These are phyloP conservation scores for Pachyrhizus erosus DNA, from an alignment of 306 rosid genomes.

Conservation along the genomic window DNA sequence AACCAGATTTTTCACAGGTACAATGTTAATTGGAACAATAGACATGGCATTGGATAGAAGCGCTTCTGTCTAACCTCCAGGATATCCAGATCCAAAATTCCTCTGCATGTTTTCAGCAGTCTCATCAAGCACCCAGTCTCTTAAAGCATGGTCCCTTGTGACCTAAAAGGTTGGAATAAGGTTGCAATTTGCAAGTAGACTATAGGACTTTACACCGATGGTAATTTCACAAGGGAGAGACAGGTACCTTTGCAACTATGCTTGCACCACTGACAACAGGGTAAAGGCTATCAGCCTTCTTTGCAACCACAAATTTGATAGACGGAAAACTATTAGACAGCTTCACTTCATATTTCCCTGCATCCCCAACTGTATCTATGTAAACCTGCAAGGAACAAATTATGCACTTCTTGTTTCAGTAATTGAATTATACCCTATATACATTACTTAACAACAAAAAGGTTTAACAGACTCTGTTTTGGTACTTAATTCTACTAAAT, in stretches of 20 bases:
- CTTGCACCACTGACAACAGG: conserved; percentile 99
- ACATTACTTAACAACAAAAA: not conserved
- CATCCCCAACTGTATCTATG: conserved; percentile 92
- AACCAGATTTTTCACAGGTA: conserved; percentile 32
- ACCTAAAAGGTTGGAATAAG: conserved; percentile 57
- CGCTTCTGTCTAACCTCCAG: conserved; percentile 69
- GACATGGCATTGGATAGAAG: conserved; percentile 14
- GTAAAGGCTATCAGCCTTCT: conserved; percentile 98
- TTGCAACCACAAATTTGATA: conserved; percentile 88
- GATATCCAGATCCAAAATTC: conserved; percentile 95
- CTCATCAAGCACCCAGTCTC: conserved; percentile 89
- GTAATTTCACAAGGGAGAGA: not conserved
- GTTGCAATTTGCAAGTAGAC: not conserved
- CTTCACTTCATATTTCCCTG: conserved; percentile 79
- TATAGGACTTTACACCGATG: not conserved
- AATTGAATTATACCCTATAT: not conserved
- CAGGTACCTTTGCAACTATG: conserved; percentile 83
- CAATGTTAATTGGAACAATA: conserved; percentile 5
- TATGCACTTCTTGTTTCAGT: conserved; percentile 7
- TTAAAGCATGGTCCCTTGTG: conserved; percentile 84
- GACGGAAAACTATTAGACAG: conserved; percentile 73
- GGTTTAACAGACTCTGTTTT: not conserved
- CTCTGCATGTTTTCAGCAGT: conserved; percentile 77
- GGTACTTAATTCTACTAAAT: not conserved
- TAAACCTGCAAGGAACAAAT: conserved; percentile 68